These are phyloP conservation scores for Kwoniella botswanensis DNA, from an alignment of 768 basidiomycete species.

Conservation along the genomic window DNA sequence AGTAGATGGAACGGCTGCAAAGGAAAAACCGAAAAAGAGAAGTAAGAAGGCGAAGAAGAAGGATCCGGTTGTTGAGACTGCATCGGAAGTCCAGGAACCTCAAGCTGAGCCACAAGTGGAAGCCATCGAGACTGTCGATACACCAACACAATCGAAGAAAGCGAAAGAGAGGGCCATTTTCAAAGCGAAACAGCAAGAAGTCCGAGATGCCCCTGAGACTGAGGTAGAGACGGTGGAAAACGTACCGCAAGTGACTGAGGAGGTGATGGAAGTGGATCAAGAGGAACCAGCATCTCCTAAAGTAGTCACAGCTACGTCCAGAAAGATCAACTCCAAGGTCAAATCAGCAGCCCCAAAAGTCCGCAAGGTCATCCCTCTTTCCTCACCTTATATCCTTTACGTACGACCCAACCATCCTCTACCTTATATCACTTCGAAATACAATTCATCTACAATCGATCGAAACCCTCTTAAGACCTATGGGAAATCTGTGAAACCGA, in stretches of 20 bases:
- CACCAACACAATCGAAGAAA: not conserved
- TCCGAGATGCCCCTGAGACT: not conserved
- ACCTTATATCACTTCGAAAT: constrained; percentile 6
- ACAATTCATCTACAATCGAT: constrained; percentile 12
- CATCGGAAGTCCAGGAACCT: not conserved
- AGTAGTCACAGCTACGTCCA: not conserved
- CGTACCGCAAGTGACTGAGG: too few species aligned
- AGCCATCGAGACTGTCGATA: not conserved
- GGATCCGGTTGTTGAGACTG: not conserved
- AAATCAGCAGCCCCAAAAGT: not conserved
- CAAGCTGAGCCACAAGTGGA: not conserved
- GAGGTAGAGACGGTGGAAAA: too few species aligned
- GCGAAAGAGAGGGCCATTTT: not conserved
- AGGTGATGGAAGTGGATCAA: constrained; percentile 1
- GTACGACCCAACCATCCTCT: constrained; percentile 12
- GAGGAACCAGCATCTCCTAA: not conserved
- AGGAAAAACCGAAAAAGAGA: not conserved
- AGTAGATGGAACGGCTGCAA: not conserved
- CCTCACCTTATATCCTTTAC: constrained; percentile 13
- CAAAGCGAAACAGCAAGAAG: not conserved
- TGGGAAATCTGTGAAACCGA: not conserved
- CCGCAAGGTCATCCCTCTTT: constrained; percentile 8
- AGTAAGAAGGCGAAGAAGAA: not conserved
- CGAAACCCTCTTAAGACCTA: not conserved
- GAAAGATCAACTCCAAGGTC: not conserved